phyloP scores from a whole-genome alignment of 1,284 basidiomycete genomes.

The Gymnopus androsaceus region DNA sequence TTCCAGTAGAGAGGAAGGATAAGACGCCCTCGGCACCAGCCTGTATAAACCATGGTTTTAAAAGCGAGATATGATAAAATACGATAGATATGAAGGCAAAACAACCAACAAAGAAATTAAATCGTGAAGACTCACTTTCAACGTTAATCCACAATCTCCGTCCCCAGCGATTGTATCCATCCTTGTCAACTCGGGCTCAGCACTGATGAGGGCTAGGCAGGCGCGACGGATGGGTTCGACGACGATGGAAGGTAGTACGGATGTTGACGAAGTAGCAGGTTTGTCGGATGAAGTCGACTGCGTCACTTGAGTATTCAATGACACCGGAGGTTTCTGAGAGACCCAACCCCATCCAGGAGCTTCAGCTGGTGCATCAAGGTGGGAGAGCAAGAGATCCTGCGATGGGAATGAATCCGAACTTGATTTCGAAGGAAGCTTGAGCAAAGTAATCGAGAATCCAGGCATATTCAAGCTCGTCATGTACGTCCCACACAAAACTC shows the following conservation, averaged over 20 bases:
- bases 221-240: slow-evolving; percentile 35
- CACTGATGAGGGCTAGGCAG: slow-evolving; percentile 69
- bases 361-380: slow-evolving; percentile 75
- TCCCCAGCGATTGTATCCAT: slow-evolving; percentile 63
- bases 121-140: slow-evolving; percentile 75
- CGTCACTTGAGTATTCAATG: slow-evolving; percentile 24
- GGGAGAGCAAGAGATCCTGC: no score
- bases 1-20: slow-evolving; percentile 46
- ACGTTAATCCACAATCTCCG: slow-evolving; percentile 80
- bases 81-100: neutral
- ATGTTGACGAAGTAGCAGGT: slow-evolving; percentile 14
- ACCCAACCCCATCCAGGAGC: slow-evolving; percentile 87
- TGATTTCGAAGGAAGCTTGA: slow-evolving; percentile 85
- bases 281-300: slow-evolving; percentile 22
- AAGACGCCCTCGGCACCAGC: slow-evolving; percentile 51
- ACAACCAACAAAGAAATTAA: neutral
- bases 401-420: no score
- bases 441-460: slow-evolving; percentile 87
- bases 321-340: slow-evolving; percentile 40
- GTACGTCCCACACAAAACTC: slow-evolving; percentile 78
- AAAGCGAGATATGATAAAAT: neutral
- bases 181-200: slow-evolving; percentile 86
- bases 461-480: slow-evolving; percentile 92
- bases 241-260: slow-evolving; percentile 16
- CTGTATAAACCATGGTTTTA: slow-evolving; percentile 21